Base-by-base conservation (phyloP, 208 protist genomes). In the Trypanosomatidae sp. region DNA sequence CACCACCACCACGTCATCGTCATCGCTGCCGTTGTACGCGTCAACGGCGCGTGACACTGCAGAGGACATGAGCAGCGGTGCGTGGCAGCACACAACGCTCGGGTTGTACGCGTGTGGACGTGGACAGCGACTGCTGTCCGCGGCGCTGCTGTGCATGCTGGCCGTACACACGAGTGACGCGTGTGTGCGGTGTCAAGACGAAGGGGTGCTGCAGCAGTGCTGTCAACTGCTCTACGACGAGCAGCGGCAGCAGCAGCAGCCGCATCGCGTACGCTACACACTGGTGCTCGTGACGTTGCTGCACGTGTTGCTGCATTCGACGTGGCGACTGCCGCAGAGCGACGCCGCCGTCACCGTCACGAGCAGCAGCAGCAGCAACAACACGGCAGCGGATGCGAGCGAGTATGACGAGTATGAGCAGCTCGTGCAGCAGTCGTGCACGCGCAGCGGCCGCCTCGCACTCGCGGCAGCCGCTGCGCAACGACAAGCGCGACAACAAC, bases 21-120 rank as follows among this genome's bases (percentile, higher is more conserved):
- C 15, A 6, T 19, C 40, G 5, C 47, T 23, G 0, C 51, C 37
- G 25, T 57, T 43, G 24, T 10, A 6, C 4, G 24, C n/a, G 0
- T 1, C 37, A 33, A 25, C 43, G 32, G n/a, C 33, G 20, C 38
- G 13, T 16, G n/a, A n/a, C n/a, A n/a, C n/a, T n/a, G n/a, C n/a
- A n/a, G n/a, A n/a, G n/a, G n/a, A n/a, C n/a, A n/a, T 24, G 41
- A 32, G 40, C 23, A 44, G 61, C 19, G 79, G 78, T 16, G 56
- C 62, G 21, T 92, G 84, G 84, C 84, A 92, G 73, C 46, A 55
- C 46, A 33, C 54, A 11, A 60, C 70, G 8, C 68, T 92, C 20
- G 79, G 76, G 1, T 46, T 49, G 15, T 92, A 71, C 50, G 61
- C 66, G 11, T 66, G 59, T 0, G 38, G 66, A 10, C 52, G 54